These are phyloP conservation scores for Pseudopithomyces chartarum DNA, from an alignment of 2,329 filamentous ascomycete species.

Conservation along the genomic window DNA sequence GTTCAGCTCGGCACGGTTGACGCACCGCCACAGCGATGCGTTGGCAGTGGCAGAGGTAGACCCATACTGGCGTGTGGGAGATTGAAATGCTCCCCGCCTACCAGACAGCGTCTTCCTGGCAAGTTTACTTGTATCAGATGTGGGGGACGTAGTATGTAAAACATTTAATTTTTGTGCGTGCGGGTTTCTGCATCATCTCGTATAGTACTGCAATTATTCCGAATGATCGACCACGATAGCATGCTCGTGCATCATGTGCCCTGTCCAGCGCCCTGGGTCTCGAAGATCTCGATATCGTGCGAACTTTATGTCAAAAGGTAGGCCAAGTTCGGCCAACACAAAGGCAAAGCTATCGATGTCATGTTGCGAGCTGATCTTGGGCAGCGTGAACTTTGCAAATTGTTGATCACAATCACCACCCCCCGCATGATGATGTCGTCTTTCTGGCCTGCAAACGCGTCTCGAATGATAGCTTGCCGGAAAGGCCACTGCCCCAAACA, in stretches of 20 bases:
- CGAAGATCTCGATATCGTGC: slow-evolving; percentile 18
- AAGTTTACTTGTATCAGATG: neutral
- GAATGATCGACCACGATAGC: neutral
- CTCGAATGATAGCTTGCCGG: slow-evolving; percentile 13
- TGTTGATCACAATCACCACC: slow-evolving; percentile 34
- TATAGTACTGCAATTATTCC: neutral
- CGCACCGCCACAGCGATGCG: slow-evolving; percentile 28
- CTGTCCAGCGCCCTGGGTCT: slow-evolving; percentile 10
- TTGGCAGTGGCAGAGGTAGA: slow-evolving; percentile 3
- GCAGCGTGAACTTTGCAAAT: slow-evolving; percentile 16
- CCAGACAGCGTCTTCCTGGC: slow-evolving; percentile 10
- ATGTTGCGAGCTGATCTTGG: slow-evolving; percentile 30
- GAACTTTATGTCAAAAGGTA: slow-evolving; percentile 8
- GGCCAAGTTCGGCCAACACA: slow-evolving; percentile 18
- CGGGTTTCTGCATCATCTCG: neutral
- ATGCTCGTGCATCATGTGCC: slow-evolving; percentile 1
- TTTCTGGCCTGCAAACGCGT: slow-evolving; percentile 8
- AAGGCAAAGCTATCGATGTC: slow-evolving; percentile 20
- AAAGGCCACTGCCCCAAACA: slow-evolving; percentile 4
- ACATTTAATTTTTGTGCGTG: slow-evolving; percentile 3
- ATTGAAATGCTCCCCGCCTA: neutral
- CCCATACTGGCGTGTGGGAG: neutral
- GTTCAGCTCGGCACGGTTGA: slow-evolving; percentile 5
- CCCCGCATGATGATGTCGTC: slow-evolving; percentile 14
- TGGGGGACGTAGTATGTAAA: neutral